These are phyloP conservation scores for Diophrys sp. DNA, from an alignment of 73 alveolate genomes.

Conservation along the genomic window DNA sequence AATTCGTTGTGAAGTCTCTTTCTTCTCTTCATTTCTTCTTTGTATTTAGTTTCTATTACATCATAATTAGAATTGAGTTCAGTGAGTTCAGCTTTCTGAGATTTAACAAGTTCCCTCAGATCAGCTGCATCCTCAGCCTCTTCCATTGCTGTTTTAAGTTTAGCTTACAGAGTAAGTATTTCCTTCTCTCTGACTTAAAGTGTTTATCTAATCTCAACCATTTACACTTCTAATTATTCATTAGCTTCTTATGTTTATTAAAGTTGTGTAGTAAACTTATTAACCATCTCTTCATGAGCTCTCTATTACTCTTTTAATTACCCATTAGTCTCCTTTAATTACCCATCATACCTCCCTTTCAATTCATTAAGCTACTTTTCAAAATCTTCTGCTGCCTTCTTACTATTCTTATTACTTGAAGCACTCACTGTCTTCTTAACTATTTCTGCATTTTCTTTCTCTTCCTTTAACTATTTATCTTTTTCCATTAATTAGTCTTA, in stretches of 20 bases:
- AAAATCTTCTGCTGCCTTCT: neutral
- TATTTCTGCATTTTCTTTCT: neutral
- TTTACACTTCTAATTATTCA: neutral
- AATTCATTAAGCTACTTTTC: neutral
- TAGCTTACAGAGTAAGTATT: neutral
- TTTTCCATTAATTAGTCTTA: neutral
- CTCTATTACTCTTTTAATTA: too few species aligned
- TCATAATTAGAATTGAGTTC: neutral
- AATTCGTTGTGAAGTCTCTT: constrained; percentile 61
- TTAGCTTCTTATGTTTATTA: neutral
- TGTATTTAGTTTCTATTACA: neutral
- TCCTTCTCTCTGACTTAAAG: neutral
- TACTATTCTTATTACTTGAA: neutral
- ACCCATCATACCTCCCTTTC: too few species aligned
- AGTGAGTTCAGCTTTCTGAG: neutral
- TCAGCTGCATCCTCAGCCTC: neutral
- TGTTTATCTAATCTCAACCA: neutral
- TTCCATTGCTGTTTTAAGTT: neutral
- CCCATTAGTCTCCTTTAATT: too few species aligned
- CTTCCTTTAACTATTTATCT: neutral
- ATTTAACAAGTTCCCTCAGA: neutral
- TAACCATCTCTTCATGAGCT: neutral
- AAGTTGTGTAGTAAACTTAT: too few species aligned
- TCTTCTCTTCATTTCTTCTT: constrained; percentile 9
- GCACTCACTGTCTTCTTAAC: neutral